Evolutionary conservation across 2,329 filamentous ascomycete genomes (phyloP).

Genomic region (Lasiodiplodia theobromae): DNA sequence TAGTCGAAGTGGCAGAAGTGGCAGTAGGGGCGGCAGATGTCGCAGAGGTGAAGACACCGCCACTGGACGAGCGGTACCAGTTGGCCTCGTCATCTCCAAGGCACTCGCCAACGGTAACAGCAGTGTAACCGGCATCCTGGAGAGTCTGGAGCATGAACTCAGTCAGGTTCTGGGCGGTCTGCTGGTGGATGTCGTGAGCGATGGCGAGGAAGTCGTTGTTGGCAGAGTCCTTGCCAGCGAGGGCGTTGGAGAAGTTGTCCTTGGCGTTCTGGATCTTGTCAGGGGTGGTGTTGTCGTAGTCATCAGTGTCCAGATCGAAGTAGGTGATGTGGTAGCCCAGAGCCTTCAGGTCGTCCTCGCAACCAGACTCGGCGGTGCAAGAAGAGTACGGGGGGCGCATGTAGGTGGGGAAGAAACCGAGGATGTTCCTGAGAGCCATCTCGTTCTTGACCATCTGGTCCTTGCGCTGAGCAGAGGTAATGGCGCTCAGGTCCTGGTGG

Average conservation of each 20-base stretch:
- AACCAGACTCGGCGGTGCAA: slow-evolving; percentile 50
- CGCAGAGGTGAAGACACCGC: slow-evolving; percentile 25
- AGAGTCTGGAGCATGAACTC: slow-evolving; percentile 53
- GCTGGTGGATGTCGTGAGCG: slow-evolving; percentile 58
- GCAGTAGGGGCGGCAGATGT: slow-evolving; percentile 42
- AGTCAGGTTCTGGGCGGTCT: slow-evolving; percentile 54
- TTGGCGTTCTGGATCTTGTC: slow-evolving; percentile 60
- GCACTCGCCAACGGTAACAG: slow-evolving; percentile 57
- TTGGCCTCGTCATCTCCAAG: slow-evolving; percentile 53
- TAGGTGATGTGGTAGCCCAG: slow-evolving; percentile 68
- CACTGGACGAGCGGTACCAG: slow-evolving; percentile 53
- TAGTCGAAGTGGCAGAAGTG: slow-evolving; percentile 39
- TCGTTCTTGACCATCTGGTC: slow-evolving; percentile 62
- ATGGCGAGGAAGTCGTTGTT: slow-evolving; percentile 59
- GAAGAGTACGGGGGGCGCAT: slow-evolving; percentile 59
- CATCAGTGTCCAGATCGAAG: slow-evolving; percentile 67
- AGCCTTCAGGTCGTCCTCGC: slow-evolving; percentile 48
- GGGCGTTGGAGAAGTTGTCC: slow-evolving; percentile 58
- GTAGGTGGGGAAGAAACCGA: slow-evolving; percentile 64
- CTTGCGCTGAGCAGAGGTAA: slow-evolving; percentile 53
- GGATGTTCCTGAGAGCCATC: slow-evolving; percentile 62
- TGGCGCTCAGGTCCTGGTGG: slow-evolving; percentile 57
- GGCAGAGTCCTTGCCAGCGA: slow-evolving; percentile 43
- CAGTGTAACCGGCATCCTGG: slow-evolving; percentile 50
- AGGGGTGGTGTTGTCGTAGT: slow-evolving; percentile 64